Evolutionary conservation across 2,329 filamentous ascomycete genomes (phyloP), one percentile per base, ranked within the genome.

Genomic region (Colletotrichum endophyticum): DNA sequence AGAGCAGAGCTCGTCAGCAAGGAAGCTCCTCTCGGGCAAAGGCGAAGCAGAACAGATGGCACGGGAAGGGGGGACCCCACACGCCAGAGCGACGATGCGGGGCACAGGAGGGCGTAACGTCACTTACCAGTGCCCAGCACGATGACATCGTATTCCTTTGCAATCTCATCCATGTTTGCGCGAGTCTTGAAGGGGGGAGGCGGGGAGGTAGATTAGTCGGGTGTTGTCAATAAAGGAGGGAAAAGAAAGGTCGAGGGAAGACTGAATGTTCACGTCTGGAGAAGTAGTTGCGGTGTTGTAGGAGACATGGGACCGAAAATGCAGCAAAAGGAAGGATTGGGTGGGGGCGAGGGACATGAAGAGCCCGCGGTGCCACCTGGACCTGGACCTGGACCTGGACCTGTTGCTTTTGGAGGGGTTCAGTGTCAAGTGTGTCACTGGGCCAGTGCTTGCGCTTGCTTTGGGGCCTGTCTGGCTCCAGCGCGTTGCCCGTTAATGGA

Each of bases 71-170:
- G 44, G 44, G 44, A 78, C 76, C 73, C 78, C 78, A 78, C 77
- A 67, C 32, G 72, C 66, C 66, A 49, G 66, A 76, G 75, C 53
- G 78, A 79, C 77, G 79, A 79, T 81, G 79, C 80, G 81, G 80
- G 80, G 81, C 79, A 78, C 34, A 57, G 56, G 69, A 74, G 53
- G 73, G 83, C 80, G 78, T 82, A 81, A 87, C 92, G 84, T 76
- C 74, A 76, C 74, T 44, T 90, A 98, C 96, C 96, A 86, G 97
- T 99, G 91, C 97, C 97, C 86, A 99, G 93, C 85, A 99, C 97
- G 85, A 99, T 93, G 87, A 98, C 95, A 92, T 99, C 97, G 92
- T 99, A 99, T 88, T 98, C 96, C 85, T 95, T 95, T 81, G 96
- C 95, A 85, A 99, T 98, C 88, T 99, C 97, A 85, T 99, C 97